These are phyloP conservation scores for Paraconiothyrium sp. DNA, from an alignment of 2,329 filamentous ascomycete species.

Conservation along the genomic window DNA sequence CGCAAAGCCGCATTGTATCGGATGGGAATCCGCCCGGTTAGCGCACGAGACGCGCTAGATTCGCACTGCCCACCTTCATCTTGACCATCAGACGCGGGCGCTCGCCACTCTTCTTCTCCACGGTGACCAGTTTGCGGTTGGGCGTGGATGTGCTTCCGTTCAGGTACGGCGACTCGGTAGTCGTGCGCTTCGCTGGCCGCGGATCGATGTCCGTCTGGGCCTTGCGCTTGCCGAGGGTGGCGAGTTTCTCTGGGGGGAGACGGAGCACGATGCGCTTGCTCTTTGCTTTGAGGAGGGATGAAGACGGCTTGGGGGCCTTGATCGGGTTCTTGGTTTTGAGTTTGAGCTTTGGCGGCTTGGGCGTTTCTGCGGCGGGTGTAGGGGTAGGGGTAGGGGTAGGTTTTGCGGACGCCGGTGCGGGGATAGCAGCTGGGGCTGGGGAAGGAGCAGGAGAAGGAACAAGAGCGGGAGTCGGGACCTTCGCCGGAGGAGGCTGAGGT, in stretches of 20 bases:
- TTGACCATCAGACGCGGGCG: constrained; percentile 21
- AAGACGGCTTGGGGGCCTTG: constrained; percentile 18
- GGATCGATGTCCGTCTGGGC: constrained; percentile 28
- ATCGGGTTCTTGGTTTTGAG: constrained; percentile 29
- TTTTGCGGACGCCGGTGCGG: constrained; percentile 26
- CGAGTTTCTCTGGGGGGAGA: constrained; percentile 25
- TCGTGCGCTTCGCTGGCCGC: constrained; percentile 40
- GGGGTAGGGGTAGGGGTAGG: constrained; percentile 16
- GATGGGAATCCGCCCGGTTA: neutral
- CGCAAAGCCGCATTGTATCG: too few species aligned
- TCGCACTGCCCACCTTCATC: constrained; percentile 14
- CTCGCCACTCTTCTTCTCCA: constrained; percentile 29
- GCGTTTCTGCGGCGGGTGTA: constrained; percentile 18
- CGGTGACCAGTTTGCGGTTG: constrained; percentile 29
- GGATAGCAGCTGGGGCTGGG: constrained; percentile 28
- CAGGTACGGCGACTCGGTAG: constrained; percentile 30
- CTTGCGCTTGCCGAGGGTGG: constrained; percentile 32
- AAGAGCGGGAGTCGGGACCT: constrained; percentile 21
- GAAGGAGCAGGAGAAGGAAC: constrained; percentile 21
- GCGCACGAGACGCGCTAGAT: constrained; percentile 9
- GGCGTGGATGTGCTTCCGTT: neutral
- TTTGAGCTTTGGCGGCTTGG: constrained; percentile 34
- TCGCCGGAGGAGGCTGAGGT: constrained; percentile 19
- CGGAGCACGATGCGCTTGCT: constrained; percentile 39
- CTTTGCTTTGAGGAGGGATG: constrained; percentile 19